phyloP scores from a whole-genome alignment of 257 asterid genomes.

The Solanum chiquidenum region DNA sequence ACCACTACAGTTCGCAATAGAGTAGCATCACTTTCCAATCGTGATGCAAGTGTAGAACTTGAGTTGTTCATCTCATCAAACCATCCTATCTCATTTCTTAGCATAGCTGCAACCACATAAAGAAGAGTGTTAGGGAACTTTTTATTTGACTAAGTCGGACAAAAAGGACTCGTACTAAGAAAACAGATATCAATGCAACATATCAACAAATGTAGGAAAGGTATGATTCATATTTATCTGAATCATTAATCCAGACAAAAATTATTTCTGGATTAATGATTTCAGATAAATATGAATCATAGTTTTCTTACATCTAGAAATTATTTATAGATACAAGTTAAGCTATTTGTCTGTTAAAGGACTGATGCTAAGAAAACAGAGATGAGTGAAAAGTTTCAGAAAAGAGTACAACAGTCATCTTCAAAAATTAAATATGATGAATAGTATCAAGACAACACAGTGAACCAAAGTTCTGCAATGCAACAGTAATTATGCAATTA shows the following conservation, averaged over 20 bases:
- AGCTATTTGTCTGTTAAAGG: neutral
- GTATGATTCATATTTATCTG: neutral
- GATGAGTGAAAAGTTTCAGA: neutral
- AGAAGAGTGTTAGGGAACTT: neutral
- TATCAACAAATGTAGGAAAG: neutral
- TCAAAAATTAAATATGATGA: neutral
- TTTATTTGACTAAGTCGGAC: neutral
- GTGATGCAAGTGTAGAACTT: slow-evolving; percentile 84
- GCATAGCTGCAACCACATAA: slow-evolving; percentile 56
- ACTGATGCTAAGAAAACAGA: neutral
- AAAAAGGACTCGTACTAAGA: neutral
- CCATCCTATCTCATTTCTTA: slow-evolving; percentile 95
- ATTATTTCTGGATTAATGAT: neutral
- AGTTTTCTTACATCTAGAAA: neutral
- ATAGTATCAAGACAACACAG: too few species aligned
- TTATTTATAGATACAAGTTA: neutral
- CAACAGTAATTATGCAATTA: neutral
- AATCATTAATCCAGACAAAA: neutral
- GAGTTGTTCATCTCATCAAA: slow-evolving; percentile 67
- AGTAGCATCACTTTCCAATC: slow-evolving; percentile 77
- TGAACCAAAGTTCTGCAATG: neutral
- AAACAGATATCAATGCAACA: neutral
- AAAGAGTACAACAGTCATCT: neutral
- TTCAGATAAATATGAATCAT: neutral
- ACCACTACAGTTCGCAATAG: slow-evolving; percentile 75